A percentile compares a stretch with the other conserved stretches of the same genome.
phyloP scores from a whole-genome alignment of 2,329 filamentous ascomycete species.

The Harringtonia lauricola region DNA sequence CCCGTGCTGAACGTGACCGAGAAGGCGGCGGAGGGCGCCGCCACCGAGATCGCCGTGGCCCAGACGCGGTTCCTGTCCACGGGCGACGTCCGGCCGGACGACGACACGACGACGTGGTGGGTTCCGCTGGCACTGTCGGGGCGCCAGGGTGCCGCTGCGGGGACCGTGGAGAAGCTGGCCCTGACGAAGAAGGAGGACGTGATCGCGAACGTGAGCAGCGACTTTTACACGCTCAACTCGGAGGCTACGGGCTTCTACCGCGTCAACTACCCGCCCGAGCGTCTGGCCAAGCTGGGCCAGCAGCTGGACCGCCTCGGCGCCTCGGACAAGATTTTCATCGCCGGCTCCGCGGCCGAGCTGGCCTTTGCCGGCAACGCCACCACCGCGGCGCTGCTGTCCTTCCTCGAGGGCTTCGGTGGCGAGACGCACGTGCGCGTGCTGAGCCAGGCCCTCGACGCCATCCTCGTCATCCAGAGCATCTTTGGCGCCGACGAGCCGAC shows the following conservation, averaged over 20 bases:
- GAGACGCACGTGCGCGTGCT: constrained; percentile 85
- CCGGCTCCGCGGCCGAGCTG: constrained; percentile 81
- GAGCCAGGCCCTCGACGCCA: constrained; percentile 69
- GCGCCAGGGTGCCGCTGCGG: constrained; percentile 50
- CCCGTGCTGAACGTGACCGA: constrained; percentile 81
- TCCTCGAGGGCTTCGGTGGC: constrained; percentile 71
- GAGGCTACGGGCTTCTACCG: constrained; percentile 83
- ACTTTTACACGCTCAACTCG: constrained; percentile 91
- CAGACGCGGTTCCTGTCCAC: constrained; percentile 87
- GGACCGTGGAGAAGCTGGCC: constrained; percentile 45
- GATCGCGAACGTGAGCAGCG: constrained; percentile 60
- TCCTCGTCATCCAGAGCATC: constrained; percentile 70
- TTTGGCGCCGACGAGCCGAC: constrained; percentile 69
- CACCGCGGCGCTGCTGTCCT: constrained; percentile 69
- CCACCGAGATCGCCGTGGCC: constrained; percentile 38
- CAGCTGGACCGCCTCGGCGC: constrained; percentile 66
- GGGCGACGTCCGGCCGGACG: constrained; percentile 81
- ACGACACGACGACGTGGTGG: constrained; percentile 93
- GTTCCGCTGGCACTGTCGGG: constrained; percentile 79
- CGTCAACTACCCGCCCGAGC: constrained; percentile 81
- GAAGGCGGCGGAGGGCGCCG: constrained; percentile 62
- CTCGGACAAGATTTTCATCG: constrained; percentile 85
- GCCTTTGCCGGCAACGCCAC: constrained; percentile 78
- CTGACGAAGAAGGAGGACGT: constrained; percentile 69
- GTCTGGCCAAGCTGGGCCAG: constrained; percentile 69